These are phyloP conservation scores for Rhytidiadelphus loreus DNA, from an alignment of 225 moss, liverwort and hornwort species.

Conservation along the genomic window DNA sequence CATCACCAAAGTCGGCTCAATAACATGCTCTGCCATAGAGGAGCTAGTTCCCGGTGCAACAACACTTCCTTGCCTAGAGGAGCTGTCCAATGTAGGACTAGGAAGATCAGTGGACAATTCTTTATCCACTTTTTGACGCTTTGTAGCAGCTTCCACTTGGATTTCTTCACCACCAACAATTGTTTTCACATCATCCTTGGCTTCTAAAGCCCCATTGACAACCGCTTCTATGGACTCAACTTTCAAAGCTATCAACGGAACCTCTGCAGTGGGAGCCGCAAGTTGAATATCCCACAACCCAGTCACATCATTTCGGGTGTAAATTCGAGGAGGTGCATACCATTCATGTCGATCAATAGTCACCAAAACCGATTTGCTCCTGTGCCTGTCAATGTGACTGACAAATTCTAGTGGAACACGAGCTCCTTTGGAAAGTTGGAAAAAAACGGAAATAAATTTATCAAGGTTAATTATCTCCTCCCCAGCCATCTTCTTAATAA, in stretches of 20 bases:
- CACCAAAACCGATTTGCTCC: conserved; percentile 84
- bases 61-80: conserved; percentile 24
- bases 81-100: conserved; percentile 13
- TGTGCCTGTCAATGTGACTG: conserved; percentile 62
- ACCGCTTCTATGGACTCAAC: neutral
- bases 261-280: conserved; percentile 7
- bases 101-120: neutral
- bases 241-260: neutral
- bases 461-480: conserved; percentile 62
- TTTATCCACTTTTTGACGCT: conserved; percentile 27
- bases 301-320: conserved; percentile 65
- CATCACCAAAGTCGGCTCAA: conserved; percentile 82
- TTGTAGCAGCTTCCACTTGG: conserved; percentile 14
- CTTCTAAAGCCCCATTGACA: neutral
- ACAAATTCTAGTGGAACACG: conserved; percentile 77
- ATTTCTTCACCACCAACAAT: neutral
- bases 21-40: conserved; percentile 65
- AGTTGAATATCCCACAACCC: conserved; percentile 68
- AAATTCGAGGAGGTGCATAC: conserved; percentile 73
- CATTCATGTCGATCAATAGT: conserved; percentile 86
- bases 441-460: conserved; percentile 52
- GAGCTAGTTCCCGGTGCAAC: conserved; percentile 37
- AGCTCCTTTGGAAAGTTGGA: conserved; percentile 49
- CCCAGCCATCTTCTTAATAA: conserved; percentile 81
- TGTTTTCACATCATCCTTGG: neutral